Evolutionary conservation across 2,329 filamentous ascomycete genomes (phyloP), one percentile per base, ranked within the genome.

Genomic region (Microdochium bolleyi): DNA sequence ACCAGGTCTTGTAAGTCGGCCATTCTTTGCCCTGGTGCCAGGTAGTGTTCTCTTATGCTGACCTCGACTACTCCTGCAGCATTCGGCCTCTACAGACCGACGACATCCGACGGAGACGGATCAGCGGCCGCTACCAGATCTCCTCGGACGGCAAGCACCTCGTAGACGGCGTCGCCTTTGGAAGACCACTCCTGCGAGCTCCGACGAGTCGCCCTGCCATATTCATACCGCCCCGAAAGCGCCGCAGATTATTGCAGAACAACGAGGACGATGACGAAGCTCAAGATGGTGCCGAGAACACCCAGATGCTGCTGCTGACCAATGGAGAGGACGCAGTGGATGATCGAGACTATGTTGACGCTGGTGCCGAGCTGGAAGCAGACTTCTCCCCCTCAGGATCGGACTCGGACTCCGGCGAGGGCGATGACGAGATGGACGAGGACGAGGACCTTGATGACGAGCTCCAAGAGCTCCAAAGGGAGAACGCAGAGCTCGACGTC

Each of bases 81-180:
- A 91, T 96, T 58, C 87, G 90, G 50, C 84, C 89, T 11, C 79
- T 96, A 37, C 77, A 87, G 52, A 84, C 81, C 24, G 80, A 85
- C 46, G 92, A 97, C 65, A 70, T 94, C 9, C 83, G 84, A 61
- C 79, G 84, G 49, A 79, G 91, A 58, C 82, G 82, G 52, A 71
- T 95, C 11, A 85, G 83, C 53, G 92, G 92, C 24, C 83, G 92
- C 49, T 76, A 87, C 57, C 92, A 96, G 67, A 95, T 96, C 51
- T 84, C 87, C 0, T 62, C 73, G 2, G 87, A 89, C 66, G 92
- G 92, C 3, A 85, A 78, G 58, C 91, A 92, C 64, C 76, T 96
- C 5, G 78, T 94, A 11, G 92, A 97, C 65, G 92, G 92, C 3
- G 75, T 96, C 21, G 81, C 90, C 0, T 96, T 92, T 65, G 92